Base-by-base conservation (phyloP, 2,329 filamentous ascomycete genomes). In the Paraconiothyrium sp. region DNA sequence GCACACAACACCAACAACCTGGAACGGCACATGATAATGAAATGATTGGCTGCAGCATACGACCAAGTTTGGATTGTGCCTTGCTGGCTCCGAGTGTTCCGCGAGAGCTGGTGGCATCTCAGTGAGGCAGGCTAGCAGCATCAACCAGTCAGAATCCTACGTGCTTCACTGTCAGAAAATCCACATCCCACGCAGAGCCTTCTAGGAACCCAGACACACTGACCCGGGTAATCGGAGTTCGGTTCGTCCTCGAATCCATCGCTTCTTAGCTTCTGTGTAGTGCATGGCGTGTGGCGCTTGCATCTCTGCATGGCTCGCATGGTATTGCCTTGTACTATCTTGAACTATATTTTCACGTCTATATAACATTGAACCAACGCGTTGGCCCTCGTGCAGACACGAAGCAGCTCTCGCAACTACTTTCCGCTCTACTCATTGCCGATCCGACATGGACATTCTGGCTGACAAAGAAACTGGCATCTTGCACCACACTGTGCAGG, bases 381-480 rank as follows among this genome's bases (percentile, higher is more conserved):
- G 16, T 49, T 9, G 22, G 27, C 4, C 27, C 47, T 49, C 11
- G 24, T 32, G 47, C 47, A 34, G 11, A 20, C 24, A n/a, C 27
- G 47, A 49, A 49, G 16, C 47, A 49, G 47, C 27, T 16, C 14
- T 49, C 47, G 24, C 47, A n/a, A 49, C 47, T 9, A 49, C 30
- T 8, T 30, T 20, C 30, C 34, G 30, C 30, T 49, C 14, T 14
- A 30, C 24, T 11, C 11, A 9, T 20, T 30, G 44, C n/a, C 44
- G 13, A 30, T 30, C 27, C 47, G 27, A 34, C 47, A 30, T 30
- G 20, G 47, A 49, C 47, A 10, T 49, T 34, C 47, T 49, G 24
- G 47, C 47, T 34, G 47, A 49, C 47, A 49, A 49, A 30, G 27
- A 49, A 49, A 16, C 47, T 6, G 47, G 47, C 30, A 49, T 49